Evolutionary conservation across 352 stramenopile species (phyloP), one percentile per base, ranked within the genome.

Genomic region (Pythium angustatum): DNA sequence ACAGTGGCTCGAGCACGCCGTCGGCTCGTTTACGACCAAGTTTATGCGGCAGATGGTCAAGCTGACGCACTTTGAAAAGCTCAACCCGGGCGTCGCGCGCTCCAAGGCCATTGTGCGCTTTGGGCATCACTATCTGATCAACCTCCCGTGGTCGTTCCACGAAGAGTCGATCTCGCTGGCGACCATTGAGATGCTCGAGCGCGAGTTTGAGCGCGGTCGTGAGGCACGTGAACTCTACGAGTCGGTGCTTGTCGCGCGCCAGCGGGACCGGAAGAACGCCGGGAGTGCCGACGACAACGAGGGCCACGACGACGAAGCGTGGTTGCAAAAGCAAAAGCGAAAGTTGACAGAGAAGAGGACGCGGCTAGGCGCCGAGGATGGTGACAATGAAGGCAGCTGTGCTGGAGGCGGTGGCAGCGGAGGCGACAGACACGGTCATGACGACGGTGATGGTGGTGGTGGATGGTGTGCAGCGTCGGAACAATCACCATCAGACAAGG

Each of bases 41-140:
- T 90, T 93, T 62, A 71, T 89, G 10, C 79, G 88, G 57, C 83
- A 93, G 66, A 92, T 93, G 83, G 80, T 92, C 31, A 90, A 87
- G 50, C 50, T 93, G 43, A 81, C 77, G 22, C 64, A 81, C 28
- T 91, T 86, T 34, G 81, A 91, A 62, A 71, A 83, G 27, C 60
- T 89, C 17, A 83, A 87, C 34, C 78, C 71, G 9, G 72, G 68
- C 14, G 31, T 73, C 4, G 67, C 78, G 15, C 78, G 74, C 33
- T 69, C 75, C 3, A 90, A 91, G 48, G 83, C 85, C 4, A 90
- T 88, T 44, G 73, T 88, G 49, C 81, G 83, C 2, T 92, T 93
- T 36, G 85, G 85, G 1, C 78, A 93, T 48, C 85, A 91, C 49
- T 93, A 93, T 48, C 61, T 93, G 31, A 93, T 93, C 21, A 78